phyloP scores from a whole-genome alignment of 2,329 filamentous ascomycete species.

The Verticillium longisporum region DNA sequence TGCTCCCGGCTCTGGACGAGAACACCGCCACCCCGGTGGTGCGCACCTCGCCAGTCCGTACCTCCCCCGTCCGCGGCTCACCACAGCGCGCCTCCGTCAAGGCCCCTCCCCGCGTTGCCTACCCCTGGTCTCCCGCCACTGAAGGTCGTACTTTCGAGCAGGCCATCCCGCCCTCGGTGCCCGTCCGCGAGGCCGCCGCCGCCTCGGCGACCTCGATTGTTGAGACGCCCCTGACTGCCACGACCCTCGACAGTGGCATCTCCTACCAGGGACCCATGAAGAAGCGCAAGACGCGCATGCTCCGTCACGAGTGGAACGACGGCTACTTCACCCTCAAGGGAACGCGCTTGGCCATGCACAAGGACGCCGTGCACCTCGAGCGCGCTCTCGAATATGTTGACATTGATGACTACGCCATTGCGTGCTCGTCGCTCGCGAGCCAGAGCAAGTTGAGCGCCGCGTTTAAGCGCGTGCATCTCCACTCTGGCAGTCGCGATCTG shows the following conservation, averaged over 20 bases:
- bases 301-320: conserved; percentile 90
- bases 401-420: conserved; percentile 83
- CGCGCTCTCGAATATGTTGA: conserved; percentile 72
- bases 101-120: conserved; percentile 46
- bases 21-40: conserved; percentile 39
- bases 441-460: conserved; percentile 78
- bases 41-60: conserved; percentile 21
- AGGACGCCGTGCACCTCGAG: conserved; percentile 44
- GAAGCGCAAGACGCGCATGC: conserved; percentile 83
- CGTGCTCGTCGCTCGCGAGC: conserved; percentile 70
- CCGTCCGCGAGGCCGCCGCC: conserved; percentile 13
- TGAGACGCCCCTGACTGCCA: conserved; percentile 15
- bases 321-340: conserved; percentile 82
- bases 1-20: conserved; percentile 65
- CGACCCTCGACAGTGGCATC: conserved; percentile 36
- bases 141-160: conserved; percentile 27
- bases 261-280: conserved; percentile 84
- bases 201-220: conserved; percentile 13
- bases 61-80: background rate
- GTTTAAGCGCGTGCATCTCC: conserved; percentile 70
- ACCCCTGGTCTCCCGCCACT: conserved; percentile 46
- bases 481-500: conserved; percentile 40
- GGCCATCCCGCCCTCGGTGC: conserved; percentile 28
- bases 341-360: conserved; percentile 70
- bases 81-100: conserved; percentile 22